These are phyloP conservation scores for Volvariella volvacea DNA, from an alignment of 1,284 basidiomycete genomes.

Conservation along the genomic window DNA sequence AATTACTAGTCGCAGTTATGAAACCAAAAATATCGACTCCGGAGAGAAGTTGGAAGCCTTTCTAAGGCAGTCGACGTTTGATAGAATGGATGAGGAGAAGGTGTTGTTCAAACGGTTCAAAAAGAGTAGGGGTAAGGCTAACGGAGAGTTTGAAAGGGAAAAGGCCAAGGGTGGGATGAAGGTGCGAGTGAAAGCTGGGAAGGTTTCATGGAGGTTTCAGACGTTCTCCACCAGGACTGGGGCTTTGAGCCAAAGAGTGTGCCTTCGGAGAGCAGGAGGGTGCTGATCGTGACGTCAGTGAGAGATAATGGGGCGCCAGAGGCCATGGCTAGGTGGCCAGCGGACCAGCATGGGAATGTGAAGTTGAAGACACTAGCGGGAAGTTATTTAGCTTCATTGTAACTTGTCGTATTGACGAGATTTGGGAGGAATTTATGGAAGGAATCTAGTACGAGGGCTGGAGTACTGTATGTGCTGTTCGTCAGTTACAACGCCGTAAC, in stretches of 20 bases:
- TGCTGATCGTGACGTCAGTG: slow-evolving; percentile 34
- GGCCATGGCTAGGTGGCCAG: slow-evolving; percentile 39
- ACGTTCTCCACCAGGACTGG: slow-evolving; percentile 33
- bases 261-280: slow-evolving; percentile 21
- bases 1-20: slow-evolving; percentile 25
- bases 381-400: slow-evolving; percentile 38
- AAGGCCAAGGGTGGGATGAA: slow-evolving; percentile 10
- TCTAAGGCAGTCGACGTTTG: slow-evolving; percentile 24
- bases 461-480: too few relatives aligned
- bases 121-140: slow-evolving; percentile 24
- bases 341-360: slow-evolving; percentile 29
- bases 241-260: slow-evolving; percentile 37
- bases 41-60: slow-evolving; percentile 35
- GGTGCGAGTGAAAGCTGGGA: slow-evolving; percentile 43
- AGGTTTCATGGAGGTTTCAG: slow-evolving; percentile 39
- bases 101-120: slow-evolving; percentile 33
- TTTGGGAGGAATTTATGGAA: slow-evolving; percentile 37
- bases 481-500: too few relatives aligned
- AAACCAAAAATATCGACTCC: slow-evolving; percentile 27
- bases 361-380: slow-evolving; percentile 33
- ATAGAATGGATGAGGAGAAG: slow-evolving; percentile 35
- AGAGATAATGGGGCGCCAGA: slow-evolving; percentile 30
- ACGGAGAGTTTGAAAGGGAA: slow-evolving; percentile 4
- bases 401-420: slow-evolving; percentile 33
- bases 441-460: too few relatives aligned